Evolutionary conservation across 495 filamentous ascomycete genomes (phyloP).

Genomic region (Sporormia fimetaria): DNA sequence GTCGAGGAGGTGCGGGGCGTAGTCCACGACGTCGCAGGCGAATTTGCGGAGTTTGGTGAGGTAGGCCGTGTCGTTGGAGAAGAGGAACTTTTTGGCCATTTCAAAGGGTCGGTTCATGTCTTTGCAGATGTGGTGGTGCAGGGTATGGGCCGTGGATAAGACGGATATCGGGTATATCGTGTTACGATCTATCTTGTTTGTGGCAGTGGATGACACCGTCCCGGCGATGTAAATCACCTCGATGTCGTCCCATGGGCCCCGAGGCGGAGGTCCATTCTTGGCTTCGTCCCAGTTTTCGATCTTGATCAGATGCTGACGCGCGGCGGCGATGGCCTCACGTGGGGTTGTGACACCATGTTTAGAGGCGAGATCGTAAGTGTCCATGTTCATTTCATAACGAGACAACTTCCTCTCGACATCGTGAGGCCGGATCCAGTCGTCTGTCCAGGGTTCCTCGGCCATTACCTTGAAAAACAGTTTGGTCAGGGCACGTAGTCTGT

Average conservation of each 20-base stretch:
- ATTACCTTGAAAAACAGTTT: slow-evolving; percentile 20
- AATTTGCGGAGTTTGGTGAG: slow-evolving; percentile 11
- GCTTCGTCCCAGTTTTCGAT: neutral
- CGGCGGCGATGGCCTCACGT: slow-evolving; percentile 13
- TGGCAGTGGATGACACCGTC: slow-evolving; percentile 21
- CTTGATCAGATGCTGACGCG: slow-evolving; percentile 3
- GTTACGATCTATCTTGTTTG: slow-evolving; percentile 18
- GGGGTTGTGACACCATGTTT: slow-evolving; percentile 12
- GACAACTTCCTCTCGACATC: slow-evolving; percentile 25
- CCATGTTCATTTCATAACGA: slow-evolving; percentile 18
- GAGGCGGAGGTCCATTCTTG: neutral
- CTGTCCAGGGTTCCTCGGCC: slow-evolving; percentile 23
- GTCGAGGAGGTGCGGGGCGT: slow-evolving; percentile 22
- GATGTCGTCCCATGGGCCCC: slow-evolving; percentile 22
- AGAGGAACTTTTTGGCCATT: slow-evolving; percentile 14
- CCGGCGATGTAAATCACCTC: slow-evolving; percentile 25
- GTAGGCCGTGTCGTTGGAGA: slow-evolving; percentile 7
- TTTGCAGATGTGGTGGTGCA: slow-evolving; percentile 16
- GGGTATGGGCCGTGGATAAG: slow-evolving; percentile 9
- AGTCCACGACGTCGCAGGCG: slow-evolving; percentile 18
- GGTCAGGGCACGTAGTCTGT: slow-evolving; percentile 20
- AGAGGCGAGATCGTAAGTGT: slow-evolving; percentile 11
- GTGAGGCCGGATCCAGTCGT: slow-evolving; percentile 21
- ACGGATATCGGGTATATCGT: slow-evolving; percentile 20
- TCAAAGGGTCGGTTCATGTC: slow-evolving; percentile 14